Evolutionary conservation across 129 eudicot species (phyloP).

Genomic region (Centaurea solstitialis): DNA sequence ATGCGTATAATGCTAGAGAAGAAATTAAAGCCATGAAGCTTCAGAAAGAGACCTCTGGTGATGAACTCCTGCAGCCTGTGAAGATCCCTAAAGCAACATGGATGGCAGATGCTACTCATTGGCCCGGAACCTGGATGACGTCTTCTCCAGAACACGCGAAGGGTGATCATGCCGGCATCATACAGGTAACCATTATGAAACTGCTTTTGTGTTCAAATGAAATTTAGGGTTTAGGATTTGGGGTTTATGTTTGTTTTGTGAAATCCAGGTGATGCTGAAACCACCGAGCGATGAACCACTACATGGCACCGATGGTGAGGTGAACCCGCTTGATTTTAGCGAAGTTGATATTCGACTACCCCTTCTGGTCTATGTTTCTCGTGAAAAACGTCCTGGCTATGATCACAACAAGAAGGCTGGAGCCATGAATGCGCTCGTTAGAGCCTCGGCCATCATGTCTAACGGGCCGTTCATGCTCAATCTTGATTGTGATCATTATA

Average conservation of each 20-base stretch:
- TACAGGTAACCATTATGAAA: conserved; percentile 43
- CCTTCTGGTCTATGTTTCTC: conserved; percentile 62
- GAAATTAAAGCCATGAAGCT: conserved; percentile 69
- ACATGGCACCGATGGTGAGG: conserved; percentile 33
- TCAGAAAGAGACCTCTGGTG: conserved; percentile 50
- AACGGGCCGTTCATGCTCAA: conserved; percentile 74
- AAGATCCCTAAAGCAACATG: conserved; percentile 68
- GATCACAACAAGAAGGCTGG: conserved; percentile 83
- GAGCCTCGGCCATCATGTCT: conserved; percentile 73
- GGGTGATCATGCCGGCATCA: conserved; percentile 75
- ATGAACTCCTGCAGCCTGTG: conserved; percentile 47
- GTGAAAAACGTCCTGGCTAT: conserved; percentile 73
- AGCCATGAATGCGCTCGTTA: conserved; percentile 71
- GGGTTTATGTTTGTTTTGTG: neutral
- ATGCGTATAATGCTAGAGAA: conserved; percentile 67
- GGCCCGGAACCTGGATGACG: conserved; percentile 75
- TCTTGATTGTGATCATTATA: conserved; percentile 62
- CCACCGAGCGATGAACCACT: conserved; percentile 67
- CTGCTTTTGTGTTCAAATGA: neutral
- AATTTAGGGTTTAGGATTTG: neutral
- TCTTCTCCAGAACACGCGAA: conserved; percentile 54
- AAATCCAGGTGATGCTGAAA: conserved; percentile 67
- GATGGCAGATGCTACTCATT: conserved; percentile 81
- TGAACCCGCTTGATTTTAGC: conserved; percentile 37
- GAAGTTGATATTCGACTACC: conserved; percentile 73